Percentiles rank a stretch among this genome's conserved stretches.
phyloP scores from a whole-genome alignment of 2,329 filamentous ascomycete genomes.

The Aspergillus fumigatus region DNA sequence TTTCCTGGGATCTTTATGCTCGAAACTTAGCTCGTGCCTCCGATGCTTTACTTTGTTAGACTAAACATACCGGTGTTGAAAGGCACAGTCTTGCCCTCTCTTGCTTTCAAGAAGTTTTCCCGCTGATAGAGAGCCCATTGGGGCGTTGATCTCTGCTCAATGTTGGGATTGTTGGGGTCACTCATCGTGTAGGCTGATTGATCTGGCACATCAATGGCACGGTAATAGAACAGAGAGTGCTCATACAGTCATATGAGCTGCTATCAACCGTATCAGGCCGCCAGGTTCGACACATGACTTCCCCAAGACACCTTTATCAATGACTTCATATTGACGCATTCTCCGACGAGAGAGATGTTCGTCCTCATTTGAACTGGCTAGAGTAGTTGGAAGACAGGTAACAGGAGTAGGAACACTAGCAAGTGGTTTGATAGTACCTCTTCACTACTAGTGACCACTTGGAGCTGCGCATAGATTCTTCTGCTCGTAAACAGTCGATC shows the following conservation, averaged over 20 bases:
- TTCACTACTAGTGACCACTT: neutral
- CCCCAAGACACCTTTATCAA: conserved; percentile 1
- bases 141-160: conserved; percentile 46
- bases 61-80: conserved; percentile 48
- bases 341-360: conserved; percentile 9
- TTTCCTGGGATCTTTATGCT: conserved; percentile 45
- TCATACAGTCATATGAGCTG: neutral
- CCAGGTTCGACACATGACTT: too few relatives aligned
- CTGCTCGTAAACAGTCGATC: neutral
- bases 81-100: conserved; percentile 45
- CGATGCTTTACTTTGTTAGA: neutral
- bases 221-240: neutral
- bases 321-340: conserved; percentile 29
- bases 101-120: conserved; percentile 52
- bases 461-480: neutral
- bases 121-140: conserved; percentile 54
- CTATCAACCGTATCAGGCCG: neutral
- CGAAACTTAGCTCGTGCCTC: neutral
- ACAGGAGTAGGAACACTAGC: conserved; percentile 2
- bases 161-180: conserved; percentile 51
- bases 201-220: neutral
- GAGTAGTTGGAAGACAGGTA: neutral
- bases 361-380: neutral
- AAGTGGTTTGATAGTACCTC: neutral
- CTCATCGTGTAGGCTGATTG: conserved; percentile 14